phyloP scores from a whole-genome alignment of 2,329 filamentous ascomycete genomes.

The Neonectria magnoliae region DNA sequence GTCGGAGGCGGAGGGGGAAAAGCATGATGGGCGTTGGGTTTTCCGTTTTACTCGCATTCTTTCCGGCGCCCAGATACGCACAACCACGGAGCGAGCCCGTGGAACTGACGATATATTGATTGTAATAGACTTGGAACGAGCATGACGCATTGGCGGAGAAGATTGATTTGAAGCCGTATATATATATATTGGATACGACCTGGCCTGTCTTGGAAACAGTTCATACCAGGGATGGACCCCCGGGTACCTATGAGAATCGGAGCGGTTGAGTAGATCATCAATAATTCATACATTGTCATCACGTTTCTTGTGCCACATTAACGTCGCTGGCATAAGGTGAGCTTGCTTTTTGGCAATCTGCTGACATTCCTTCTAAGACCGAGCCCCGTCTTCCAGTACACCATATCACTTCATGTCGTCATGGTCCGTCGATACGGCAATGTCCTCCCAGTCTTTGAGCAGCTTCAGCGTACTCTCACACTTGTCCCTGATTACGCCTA shows the following conservation, averaged over 20 bases:
- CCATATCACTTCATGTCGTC: slow-evolving; percentile 8
- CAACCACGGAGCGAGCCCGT: slow-evolving; percentile 21
- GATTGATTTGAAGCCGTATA: slow-evolving; percentile 12
- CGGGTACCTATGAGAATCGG: background rate
- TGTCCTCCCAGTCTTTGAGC: slow-evolving; percentile 60
- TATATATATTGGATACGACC: slow-evolving; percentile 33
- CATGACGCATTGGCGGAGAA: slow-evolving; percentile 26
- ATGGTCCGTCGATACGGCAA: slow-evolving; percentile 38
- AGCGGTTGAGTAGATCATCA: background rate
- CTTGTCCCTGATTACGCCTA: slow-evolving; percentile 53
- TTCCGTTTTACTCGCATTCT: slow-evolving; percentile 39
- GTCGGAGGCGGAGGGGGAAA: slow-evolving; percentile 35
- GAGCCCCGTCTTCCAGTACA: background rate
- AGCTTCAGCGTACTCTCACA: slow-evolving; percentile 54
- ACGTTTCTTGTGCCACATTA: background rate
- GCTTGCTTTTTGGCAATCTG: background rate
- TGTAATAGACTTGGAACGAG: slow-evolving; percentile 42
- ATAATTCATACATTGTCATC: background rate
- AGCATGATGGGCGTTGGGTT: slow-evolving; percentile 41
- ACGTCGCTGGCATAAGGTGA: no score
- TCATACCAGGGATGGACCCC: background rate
- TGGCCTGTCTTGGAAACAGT: background rate
- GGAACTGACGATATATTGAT: slow-evolving; percentile 34
- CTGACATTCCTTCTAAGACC: background rate
- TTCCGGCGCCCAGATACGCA: slow-evolving; percentile 30